Conservation (phyloP, 176 grass and related monocot genomes). For the Musa acuminata region DNA sequence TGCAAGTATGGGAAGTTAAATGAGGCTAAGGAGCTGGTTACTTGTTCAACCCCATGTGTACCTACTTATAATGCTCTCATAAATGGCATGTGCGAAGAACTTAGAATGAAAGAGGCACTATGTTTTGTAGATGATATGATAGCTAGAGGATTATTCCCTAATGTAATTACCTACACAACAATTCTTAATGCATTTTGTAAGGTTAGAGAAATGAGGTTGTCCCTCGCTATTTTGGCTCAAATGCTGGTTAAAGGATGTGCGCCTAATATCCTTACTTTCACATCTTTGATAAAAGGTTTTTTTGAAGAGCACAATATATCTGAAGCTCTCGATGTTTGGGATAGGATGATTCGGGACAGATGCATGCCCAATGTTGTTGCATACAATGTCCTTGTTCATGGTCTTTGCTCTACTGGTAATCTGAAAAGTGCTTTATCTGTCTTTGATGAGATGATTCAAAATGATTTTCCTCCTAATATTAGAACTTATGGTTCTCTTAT, state of each 20-base stretch:
- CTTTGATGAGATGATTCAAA: constrained; percentile 43
- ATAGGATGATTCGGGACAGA: constrained; percentile 55
- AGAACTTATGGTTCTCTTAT: constrained; percentile 61
- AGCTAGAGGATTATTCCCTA: constrained; percentile 28
- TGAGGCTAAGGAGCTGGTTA: constrained; percentile 43
- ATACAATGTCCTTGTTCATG: constrained; percentile 72
- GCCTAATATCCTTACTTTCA: constrained; percentile 54
- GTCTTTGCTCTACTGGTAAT: constrained; percentile 44
- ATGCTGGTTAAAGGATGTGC: constrained; percentile 50
- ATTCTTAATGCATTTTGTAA: constrained; percentile 47
- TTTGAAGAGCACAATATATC: constrained; percentile 29
- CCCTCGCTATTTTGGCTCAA: constrained; percentile 55
- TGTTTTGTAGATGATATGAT: constrained; percentile 48
- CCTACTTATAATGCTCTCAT: constrained; percentile 53
- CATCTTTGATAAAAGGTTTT: constrained; percentile 48
- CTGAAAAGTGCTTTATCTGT: constrained; percentile 32
- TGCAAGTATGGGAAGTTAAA: constrained; percentile 52
- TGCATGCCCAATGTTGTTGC: constrained; percentile 43
- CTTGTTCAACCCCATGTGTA: constrained; percentile 17
- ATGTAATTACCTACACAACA: constrained; percentile 58
- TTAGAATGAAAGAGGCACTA: constrained; percentile 40
- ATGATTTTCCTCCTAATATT: constrained; percentile 39
- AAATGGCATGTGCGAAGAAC: constrained; percentile 34
- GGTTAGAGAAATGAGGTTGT: constrained; percentile 32
- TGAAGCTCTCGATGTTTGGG: constrained; percentile 60